phyloP scores from a whole-genome alignment of 2,329 filamentous ascomycete species.

The Diaporthe ilicicola region DNA sequence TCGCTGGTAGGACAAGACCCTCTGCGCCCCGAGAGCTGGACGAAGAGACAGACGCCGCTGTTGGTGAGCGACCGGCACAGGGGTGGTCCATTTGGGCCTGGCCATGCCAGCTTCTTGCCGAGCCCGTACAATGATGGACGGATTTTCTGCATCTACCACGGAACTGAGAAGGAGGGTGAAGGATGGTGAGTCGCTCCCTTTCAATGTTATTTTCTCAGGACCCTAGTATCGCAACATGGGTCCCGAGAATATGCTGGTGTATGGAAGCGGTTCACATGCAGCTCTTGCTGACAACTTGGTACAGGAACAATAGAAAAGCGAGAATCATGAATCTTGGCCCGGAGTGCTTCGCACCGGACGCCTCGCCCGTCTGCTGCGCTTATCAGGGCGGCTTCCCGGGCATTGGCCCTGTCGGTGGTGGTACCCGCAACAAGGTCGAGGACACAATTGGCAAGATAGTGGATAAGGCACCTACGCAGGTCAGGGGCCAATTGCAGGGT shows the following conservation, averaged over 20 bases:
- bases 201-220: neutral
- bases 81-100: constrained; percentile 34
- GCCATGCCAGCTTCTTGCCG: constrained; percentile 35
- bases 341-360: constrained; percentile 30
- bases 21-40: constrained; percentile 30
- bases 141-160: constrained; percentile 36
- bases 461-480: constrained; percentile 14
- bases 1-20: constrained; percentile 33
- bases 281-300: neutral
- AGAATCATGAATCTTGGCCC: constrained; percentile 32
- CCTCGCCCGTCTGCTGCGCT: constrained; percentile 34
- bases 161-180: constrained; percentile 32
- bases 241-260: neutral
- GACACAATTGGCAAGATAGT: constrained; percentile 22
- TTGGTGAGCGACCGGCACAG: constrained; percentile 26
- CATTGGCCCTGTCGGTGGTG: neutral
- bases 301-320: constrained; percentile 35
- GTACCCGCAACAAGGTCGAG: neutral
- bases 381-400: constrained; percentile 17
- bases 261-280: neutral
- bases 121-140: constrained; percentile 33
- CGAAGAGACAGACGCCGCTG: constrained; percentile 29
- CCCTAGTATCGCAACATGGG: no score
- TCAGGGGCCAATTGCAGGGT: constrained; percentile 2
- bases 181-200: constrained; percentile 23